Evolutionary conservation across 2,329 filamentous ascomycete genomes (phyloP).

Genomic region (Aureobasidium namibiae): DNA sequence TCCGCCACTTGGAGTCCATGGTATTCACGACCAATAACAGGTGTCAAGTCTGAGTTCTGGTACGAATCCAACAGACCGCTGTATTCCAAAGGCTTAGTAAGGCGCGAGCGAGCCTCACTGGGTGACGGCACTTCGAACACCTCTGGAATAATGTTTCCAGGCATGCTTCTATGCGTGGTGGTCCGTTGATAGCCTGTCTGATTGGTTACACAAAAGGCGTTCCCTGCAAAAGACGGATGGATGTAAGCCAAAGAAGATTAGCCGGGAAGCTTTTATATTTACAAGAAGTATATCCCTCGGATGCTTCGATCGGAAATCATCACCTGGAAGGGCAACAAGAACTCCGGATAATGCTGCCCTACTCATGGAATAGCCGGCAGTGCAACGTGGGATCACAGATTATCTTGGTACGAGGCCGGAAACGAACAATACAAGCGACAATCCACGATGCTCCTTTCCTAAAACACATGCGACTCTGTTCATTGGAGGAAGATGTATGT

Average conservation of each 20-base stretch:
- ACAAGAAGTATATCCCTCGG: background rate
- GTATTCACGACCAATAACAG: constrained; percentile 12
- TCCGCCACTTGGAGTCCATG: constrained; percentile 16
- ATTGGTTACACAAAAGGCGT: background rate
- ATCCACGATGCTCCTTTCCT: background rate
- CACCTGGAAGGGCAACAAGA: background rate
- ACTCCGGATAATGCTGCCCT: background rate
- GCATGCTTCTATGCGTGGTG: background rate
- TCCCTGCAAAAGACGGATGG: background rate
- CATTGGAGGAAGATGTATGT: constrained; percentile 2
- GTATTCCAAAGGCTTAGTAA: constrained; percentile 12
- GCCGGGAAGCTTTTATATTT: constrained; percentile 6
- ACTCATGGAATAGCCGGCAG: background rate
- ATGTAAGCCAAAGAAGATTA: background rate
- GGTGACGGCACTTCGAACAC: background rate
- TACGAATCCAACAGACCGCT: constrained; percentile 3
- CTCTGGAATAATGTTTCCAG: constrained; percentile 9
- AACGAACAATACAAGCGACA: background rate
- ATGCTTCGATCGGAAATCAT: background rate
- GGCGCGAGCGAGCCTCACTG: constrained; percentile 3
- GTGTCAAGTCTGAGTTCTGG: constrained; percentile 10
- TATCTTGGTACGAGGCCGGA: background rate
- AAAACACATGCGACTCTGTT: background rate
- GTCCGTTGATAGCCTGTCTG: background rate
- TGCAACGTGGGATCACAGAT: background rate